Percentiles rank a stretch among this genome's conserved stretches.
Conservation (phyloP, 2,329 filamentous ascomycete species). For the Ophiostoma populinum region DNA sequence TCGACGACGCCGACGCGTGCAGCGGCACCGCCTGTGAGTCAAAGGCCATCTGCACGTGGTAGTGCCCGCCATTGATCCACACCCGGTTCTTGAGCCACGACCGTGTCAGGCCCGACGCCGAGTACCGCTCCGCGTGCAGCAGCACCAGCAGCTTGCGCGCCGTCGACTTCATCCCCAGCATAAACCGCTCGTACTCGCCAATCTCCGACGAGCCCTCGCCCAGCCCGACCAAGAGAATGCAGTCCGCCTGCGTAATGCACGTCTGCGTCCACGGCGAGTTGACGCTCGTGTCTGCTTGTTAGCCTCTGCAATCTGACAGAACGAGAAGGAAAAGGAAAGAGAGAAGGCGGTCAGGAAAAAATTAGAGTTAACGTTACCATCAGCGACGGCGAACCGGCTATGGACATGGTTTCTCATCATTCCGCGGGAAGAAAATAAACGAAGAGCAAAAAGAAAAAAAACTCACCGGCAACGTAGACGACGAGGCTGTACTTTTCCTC, state of each 20-base stretch:
- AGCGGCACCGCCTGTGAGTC: constrained; percentile 59
- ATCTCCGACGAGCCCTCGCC: constrained; percentile 81
- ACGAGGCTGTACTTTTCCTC: constrained; percentile 96
- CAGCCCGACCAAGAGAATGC: constrained; percentile 79
- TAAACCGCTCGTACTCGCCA: constrained; percentile 90
- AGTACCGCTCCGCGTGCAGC: constrained; percentile 78
- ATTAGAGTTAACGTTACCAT: constrained; percentile 46
- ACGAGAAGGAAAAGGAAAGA: constrained; percentile 4
- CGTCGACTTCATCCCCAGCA: constrained; percentile 93
- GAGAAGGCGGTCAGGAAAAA: constrained; percentile 57
- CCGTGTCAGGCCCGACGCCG: constrained; percentile 64
- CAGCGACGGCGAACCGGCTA: constrained; percentile 31
- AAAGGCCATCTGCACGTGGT: constrained; percentile 93
- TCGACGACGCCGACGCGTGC: constrained; percentile 52
- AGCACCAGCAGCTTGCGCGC: constrained; percentile 85
- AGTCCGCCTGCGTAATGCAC: constrained; percentile 92
- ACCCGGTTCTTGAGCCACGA: constrained; percentile 83
- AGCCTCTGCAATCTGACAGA: background rate
- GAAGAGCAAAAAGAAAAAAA: constrained; percentile 2
- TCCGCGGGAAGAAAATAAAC: constrained; percentile 6
- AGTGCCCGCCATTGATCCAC: constrained; percentile 97
- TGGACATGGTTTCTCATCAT: constrained; percentile 38
- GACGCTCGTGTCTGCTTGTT: constrained; percentile 63
- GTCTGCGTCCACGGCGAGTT: constrained; percentile 98
- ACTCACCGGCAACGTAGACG: constrained; percentile 69